Evolutionary conservation across 192 early-diverging fungal genomes (phyloP).

Genomic region (Thamnidium elegans): DNA sequence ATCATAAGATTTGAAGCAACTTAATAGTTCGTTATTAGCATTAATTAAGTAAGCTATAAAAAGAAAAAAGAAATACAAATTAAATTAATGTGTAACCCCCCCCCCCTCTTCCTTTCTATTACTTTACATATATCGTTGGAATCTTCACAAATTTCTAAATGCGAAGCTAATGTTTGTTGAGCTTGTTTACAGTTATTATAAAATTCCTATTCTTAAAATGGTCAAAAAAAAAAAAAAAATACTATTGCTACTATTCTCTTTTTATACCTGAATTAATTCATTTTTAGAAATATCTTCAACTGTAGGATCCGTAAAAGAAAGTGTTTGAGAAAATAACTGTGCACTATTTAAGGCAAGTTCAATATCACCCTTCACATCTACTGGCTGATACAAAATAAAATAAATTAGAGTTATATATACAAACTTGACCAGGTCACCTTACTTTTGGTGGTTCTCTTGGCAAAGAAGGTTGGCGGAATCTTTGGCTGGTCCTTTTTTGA

Average conservation of each 20-base stretch:
- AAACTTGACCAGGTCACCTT: not conserved
- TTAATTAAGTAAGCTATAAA: constrained; percentile 45
- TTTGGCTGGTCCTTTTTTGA: not conserved
- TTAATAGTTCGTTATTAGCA: constrained; percentile 49
- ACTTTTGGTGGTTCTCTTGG: constrained; percentile 3
- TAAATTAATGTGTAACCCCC: constrained; percentile 7
- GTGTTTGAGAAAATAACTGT: constrained; percentile 48
- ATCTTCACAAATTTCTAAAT: constrained; percentile 35
- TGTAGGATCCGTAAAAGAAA: constrained; percentile 52
- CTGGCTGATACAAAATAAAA: constrained; percentile 7
- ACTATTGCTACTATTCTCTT: not conserved
- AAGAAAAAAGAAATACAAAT: constrained; percentile 4
- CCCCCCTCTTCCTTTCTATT: not conserved
- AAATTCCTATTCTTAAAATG: constrained; percentile 43
- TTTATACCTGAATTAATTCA: constrained; percentile 46
- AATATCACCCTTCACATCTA: constrained; percentile 44
- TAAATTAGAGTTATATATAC: not conserved
- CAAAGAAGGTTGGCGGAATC: not conserved
- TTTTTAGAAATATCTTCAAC: constrained; percentile 54
- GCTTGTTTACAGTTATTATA: constrained; percentile 46
- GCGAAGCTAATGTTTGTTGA: constrained; percentile 39
- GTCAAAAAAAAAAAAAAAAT: not conserved
- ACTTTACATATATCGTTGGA: constrained; percentile 44
- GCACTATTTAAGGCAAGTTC: constrained; percentile 51
- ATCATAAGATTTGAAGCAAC: constrained; percentile 51